Base-by-base conservation (phyloP, 2,329 filamentous ascomycete species). In the Curvularia sp. region DNA sequence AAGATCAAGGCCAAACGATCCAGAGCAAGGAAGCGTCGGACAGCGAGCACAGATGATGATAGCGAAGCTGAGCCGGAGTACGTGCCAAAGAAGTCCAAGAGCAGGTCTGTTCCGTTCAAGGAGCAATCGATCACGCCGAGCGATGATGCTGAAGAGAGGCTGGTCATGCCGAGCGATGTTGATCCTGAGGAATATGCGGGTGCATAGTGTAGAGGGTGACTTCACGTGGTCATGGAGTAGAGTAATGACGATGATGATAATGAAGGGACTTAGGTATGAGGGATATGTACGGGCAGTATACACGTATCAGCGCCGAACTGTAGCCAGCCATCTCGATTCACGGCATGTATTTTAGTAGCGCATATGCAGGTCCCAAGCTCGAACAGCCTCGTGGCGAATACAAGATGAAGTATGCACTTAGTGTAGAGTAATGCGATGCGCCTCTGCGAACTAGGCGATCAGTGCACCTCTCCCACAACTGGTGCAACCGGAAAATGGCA, bases 81-180 rank as follows among this genome's bases (percentile, higher is more conserved):
- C 42, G 47, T 60, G n/a, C 54, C 62, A 5, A 65, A 53, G 50
- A 68, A 63, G 51, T 61, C 58, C 6, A 60, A 54, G 42, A 63
- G 61, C 53, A 56, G 62, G 12, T 47, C 53, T 24, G 24, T 30
- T 4, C 51, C 48, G 10, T 41, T 61, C 8, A 13, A 52, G 7
- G 44, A 53, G 22, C 22, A 24, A 20, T 22, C 15, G 8, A 15
- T 42, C 20, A 38, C 18, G 10, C 30, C 5, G 6, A 3, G 5
- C 7, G 31, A 44, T n/a, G 30, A 15, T 33, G 9, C 13, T 18
- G 22, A 42, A 26, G 22, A 38, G 13, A 7, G 5, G 28, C 8
- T 9, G 28, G 10, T 49, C 20, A 42, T 26, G 15, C 38, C 5
- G 9, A 3, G 5, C 5, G 31, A 49, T 30, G 28, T 7, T 24